Base-by-base conservation (phyloP, 768 basidiomycete genomes). In the Dendrothele bispora region DNA sequence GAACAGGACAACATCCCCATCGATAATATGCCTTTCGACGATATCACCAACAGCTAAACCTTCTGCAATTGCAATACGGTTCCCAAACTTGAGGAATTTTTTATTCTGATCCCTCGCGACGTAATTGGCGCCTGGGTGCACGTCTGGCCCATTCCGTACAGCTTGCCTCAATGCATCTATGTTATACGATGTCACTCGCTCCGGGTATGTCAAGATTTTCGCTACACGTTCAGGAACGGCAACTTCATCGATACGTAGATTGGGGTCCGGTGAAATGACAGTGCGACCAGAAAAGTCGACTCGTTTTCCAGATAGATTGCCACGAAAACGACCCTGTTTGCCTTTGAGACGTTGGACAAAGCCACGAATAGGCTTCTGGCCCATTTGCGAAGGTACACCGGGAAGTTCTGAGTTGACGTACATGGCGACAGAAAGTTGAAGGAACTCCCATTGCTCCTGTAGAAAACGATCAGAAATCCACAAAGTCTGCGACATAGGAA, bases 201-300 rank as follows among this genome's bases (percentile, higher is more conserved):
- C 95, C 0, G 97, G 97, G 64, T 95, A 99, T 6, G 97, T 99
- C 52, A 99, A 68, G 43, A 97, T 81, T 67, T 94, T 91, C 8
- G 95, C 91, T 10, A 99, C 91, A 36, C 92, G 86, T 64, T 95
- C 89, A 1, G 97, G 97, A 1, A 99, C 89, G 15, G 97, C 97
- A 8, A 99, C 94, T 71, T 99, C 95, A 64, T 99, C 97, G 60
- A 99, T 97, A 42, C 92, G 86, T 54, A 99, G 71, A 62, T 98
- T 99, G n/a, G 97, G 97, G 66, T 99, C 97, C 1, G 97, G 97
- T 2, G 94, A 95, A 61, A 99, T 99, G 65, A 99, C 97, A 6
- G 97, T 99, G 57, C 97, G 88, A 5, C 85, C 95, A 0, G 95
- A 98, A 63, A 98, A 98, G 64, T 99, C 97, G 54, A 99, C 97